Base-by-base conservation (phyloP, 106 monocot species). In the Cymbidium sinense region DNA sequence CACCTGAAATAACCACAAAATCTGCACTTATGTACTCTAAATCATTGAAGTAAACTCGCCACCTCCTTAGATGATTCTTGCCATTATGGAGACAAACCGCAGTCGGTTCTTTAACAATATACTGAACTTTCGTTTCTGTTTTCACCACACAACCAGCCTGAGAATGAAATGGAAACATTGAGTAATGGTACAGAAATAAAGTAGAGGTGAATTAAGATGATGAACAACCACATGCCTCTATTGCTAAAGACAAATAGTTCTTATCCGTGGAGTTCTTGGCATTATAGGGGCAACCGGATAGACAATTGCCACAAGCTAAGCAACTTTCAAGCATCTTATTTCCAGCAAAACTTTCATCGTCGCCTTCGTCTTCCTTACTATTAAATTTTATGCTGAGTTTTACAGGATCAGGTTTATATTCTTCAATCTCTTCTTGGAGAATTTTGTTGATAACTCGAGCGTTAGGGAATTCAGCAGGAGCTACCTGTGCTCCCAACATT, bases 211-310 rank as follows among this genome's bases (percentile, higher is more conserved):
- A 58, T 58, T 58, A 58, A 75, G 75, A 75, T 29, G 5, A 15
- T 25, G 34, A 50, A 75, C 15, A 50, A 75, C 9, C 17, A 35
- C 34, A 7, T 84, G 70, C 84, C 79, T 84, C 29, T 41, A 74
- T 73, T 54, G 80, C 84, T 65, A 70, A 77, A 55, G 77, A 71
- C 51, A 84, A 50, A 58, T 84, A 84, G 50, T 80, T 84, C 72
- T 80, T 84, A 71, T 84, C 80, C 13, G 80, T 84, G 33, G 84
- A 84, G 61, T 84, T 84, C 76, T 84, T 84, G 28, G 84, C 84
- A 81, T 84, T 76, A 31, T 84, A 84, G 21, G 80, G 84, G 44
- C 84, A 84, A 27, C 84, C 84, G 25, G 84, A 84, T 18, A 84
- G 44, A 36, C 84, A 84, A 77, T 84, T 84, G 23, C 84, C 84